These are phyloP conservation scores for Aspergillus thermomutatus DNA, from an alignment of 2,329 filamentous ascomycete genomes.

Conservation along the genomic window DNA sequence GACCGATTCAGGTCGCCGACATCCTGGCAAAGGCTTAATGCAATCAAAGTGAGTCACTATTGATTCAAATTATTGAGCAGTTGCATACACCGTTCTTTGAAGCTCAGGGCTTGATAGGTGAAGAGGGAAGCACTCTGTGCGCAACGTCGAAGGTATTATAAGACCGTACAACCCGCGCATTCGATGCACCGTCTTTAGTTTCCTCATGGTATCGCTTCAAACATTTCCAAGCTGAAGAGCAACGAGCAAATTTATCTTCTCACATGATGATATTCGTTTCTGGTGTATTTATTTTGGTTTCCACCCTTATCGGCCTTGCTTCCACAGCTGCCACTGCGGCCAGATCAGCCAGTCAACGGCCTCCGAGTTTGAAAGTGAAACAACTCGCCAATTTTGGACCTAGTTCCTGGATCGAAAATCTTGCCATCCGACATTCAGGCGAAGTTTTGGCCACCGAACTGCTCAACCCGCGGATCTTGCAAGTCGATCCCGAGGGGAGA, in stretches of 20 bases:
- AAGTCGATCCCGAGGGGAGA: background rate
- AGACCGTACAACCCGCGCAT: background rate
- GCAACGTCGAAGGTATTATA: background rate
- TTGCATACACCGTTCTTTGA: background rate
- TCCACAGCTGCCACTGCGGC: background rate
- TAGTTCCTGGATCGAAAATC: background rate
- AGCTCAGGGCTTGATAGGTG: background rate
- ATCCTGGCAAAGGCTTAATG: background rate
- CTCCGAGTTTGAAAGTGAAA: background rate
- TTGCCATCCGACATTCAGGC: background rate
- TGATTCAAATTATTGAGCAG: background rate
- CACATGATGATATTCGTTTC: background rate
- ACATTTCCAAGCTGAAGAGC: background rate
- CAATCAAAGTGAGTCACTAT: background rate
- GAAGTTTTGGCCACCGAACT: background rate
- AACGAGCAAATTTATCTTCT: background rate
- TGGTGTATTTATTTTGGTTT: background rate
- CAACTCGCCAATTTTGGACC: background rate
- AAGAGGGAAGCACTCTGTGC: background rate
- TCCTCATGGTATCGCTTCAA: background rate
- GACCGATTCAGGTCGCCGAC: background rate
- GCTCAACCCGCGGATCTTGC: background rate
- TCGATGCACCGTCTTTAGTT: background rate
- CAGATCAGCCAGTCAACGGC: background rate
- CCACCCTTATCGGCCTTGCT: background rate